Evolutionary conservation across 2,329 filamentous ascomycete species (phyloP).

Genomic region (Monosporascus sp.): DNA sequence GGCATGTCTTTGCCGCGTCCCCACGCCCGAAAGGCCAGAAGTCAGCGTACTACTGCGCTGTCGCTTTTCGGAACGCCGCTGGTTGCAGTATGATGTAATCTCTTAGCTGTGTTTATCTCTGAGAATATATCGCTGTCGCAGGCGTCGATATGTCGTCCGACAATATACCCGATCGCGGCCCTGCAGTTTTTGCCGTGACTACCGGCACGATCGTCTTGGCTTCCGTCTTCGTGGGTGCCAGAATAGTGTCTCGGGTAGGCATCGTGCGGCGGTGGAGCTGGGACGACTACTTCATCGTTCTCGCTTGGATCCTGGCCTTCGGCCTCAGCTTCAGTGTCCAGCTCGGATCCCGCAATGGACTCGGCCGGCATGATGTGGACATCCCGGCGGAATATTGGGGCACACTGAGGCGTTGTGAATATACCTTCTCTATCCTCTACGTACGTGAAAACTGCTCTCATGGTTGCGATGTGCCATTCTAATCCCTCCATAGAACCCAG

Average conservation of each 20-base stretch:
- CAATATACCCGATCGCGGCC: conserved; percentile 41
- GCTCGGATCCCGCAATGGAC: conserved; percentile 56
- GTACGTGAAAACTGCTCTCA: conserved; percentile 32
- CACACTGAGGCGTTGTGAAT: conserved; percentile 54
- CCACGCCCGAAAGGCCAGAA: not conserved
- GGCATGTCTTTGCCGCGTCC: not conserved
- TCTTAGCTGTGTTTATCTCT: not conserved
- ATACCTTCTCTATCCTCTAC: conserved; percentile 60
- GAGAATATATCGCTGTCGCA: conserved; percentile 4
- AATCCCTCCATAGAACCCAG: conserved; percentile 61
- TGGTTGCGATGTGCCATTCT: conserved; percentile 3
- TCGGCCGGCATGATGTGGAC: conserved; percentile 62
- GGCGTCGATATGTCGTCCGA: conserved; percentile 14
- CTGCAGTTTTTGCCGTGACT: conserved; percentile 65
- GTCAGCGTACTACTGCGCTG: too few relatives aligned
- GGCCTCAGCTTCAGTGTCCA: conserved; percentile 64
- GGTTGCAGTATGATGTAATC: not conserved
- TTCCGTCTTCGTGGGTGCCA: conserved; percentile 68
- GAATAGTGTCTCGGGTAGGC: conserved; percentile 65
- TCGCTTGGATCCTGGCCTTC: conserved; percentile 71
- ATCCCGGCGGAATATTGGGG: conserved; percentile 46
- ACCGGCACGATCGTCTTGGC: conserved; percentile 62
- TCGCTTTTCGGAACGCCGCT: not conserved
- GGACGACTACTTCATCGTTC: conserved; percentile 77
- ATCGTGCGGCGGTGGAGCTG: conserved; percentile 67